These are phyloP conservation scores for Escallonia rubra DNA, from an alignment of 129 eudicot genomes.

Conservation along the genomic window DNA sequence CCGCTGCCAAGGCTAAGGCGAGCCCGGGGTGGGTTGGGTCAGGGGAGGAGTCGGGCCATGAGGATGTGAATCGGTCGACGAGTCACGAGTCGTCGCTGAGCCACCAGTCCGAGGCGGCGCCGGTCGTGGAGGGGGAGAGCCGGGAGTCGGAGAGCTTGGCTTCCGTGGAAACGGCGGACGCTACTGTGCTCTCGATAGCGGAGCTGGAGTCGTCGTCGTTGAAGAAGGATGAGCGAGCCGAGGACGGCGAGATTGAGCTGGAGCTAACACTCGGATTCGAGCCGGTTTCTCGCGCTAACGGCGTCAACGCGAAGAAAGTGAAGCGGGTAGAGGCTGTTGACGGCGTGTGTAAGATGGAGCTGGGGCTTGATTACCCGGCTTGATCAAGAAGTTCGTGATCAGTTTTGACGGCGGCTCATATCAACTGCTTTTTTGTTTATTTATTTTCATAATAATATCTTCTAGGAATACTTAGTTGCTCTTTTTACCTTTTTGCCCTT, in stretches of 20 bases:
- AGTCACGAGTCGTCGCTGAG: slow-evolving; percentile 56
- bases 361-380: slow-evolving; percentile 18
- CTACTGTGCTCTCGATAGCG: slow-evolving; percentile 1
- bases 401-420: slow-evolving; percentile 32
- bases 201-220: slow-evolving; percentile 12
- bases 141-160: slow-evolving; percentile 14
- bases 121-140: slow-evolving; percentile 18
- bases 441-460: neutral
- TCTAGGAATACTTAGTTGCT: neutral
- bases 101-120: slow-evolving; percentile 33
- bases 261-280: slow-evolving; percentile 39
- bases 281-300: slow-evolving; percentile 1
- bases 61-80: slow-evolving; percentile 31
- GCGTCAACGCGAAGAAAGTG: slow-evolving; percentile 2
- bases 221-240: neutral
- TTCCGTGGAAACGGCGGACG: slow-evolving; percentile 9
- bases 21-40: slow-evolving; percentile 30
- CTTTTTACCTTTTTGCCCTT: neutral
- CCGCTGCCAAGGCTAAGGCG: slow-evolving; percentile 29
- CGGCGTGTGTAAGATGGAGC: slow-evolving; percentile 22
- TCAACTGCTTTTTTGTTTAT: slow-evolving; percentile 1
- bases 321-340: neutral
- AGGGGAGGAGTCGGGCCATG: slow-evolving; percentile 22
- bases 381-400: neutral
- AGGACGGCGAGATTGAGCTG: slow-evolving; percentile 31